Evolutionary conservation across 495 filamentous ascomycete genomes (phyloP), one percentile per base, ranked within the genome.

Genomic region (Aspergillus olivimuriae): DNA sequence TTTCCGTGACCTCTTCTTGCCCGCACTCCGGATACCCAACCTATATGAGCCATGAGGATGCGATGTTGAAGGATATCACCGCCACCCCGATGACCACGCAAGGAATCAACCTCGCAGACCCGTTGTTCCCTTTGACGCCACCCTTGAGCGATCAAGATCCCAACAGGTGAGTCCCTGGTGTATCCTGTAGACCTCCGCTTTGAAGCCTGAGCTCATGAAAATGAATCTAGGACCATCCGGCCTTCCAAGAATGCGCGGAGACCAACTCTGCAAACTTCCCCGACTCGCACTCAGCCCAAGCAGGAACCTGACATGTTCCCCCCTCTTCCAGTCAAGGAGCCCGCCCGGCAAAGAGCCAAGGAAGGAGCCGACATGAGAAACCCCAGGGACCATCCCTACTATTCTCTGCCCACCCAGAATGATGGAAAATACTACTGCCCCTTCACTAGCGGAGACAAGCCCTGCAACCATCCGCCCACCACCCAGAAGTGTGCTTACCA

Each of bases 401-500:
- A 95, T 67, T 80, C 84, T 57, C 77, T 78, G 57, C 73, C 76
- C 33, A 78, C 77, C 34, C 74, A 80, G 32, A 67, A 68, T 48
- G 86, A 94, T 67, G 86, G 84, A 58, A 75, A 91, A 37, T 96
- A 89, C 65, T 85, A 94, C 69, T 96, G 89, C 77, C 89, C 89
- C 17, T 89, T 79, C 69, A 82, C 85, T 63, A 56, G 50, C 43
- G 78, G 77, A 61, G 74, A 86, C 48, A 66, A 81, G 32, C 78
- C 74, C 46, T 94, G 89, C 77, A 82, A 75, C 60, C 87, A 94
- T 74, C 82, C 83, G 55, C 81, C 87, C 16, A 89, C 87, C 51
- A 89, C 88, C 63, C 83, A 95, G 48, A 95, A 95, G 76, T 96
- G 89, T 80, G 90, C 92, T 66, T 96, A 95, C 63, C 87, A 94